Evolutionary conservation across 2,329 filamentous ascomycete species (phyloP).

Genomic region (Fusarium praegraminearum): DNA sequence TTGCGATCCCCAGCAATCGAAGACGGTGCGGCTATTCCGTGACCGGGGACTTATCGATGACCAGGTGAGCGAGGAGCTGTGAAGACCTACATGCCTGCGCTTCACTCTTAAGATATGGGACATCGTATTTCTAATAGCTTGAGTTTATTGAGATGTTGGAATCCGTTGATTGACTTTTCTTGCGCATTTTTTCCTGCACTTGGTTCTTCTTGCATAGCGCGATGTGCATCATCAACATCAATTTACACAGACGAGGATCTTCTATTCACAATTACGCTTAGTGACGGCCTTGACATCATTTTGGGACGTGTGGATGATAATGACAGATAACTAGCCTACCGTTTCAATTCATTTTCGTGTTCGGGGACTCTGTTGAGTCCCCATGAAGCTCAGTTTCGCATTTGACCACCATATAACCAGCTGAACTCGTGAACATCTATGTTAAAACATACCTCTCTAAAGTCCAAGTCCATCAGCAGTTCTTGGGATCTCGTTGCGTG

Average conservation of each 20-base stretch:
- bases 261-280: not conserved
- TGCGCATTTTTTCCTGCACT: not conserved
- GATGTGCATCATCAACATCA: not conserved
- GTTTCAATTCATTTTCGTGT: not conserved
- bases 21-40: constrained; percentile 36
- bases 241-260: not conserved
- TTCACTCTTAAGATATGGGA: not conserved
- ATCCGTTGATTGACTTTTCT: not conserved
- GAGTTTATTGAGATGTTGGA: not conserved
- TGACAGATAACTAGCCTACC: no score
- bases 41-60: constrained; percentile 25
- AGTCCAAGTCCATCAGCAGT: not conserved
- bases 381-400: not conserved
- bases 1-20: constrained; percentile 34
- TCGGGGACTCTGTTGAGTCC: not conserved
- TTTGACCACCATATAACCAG: not conserved
- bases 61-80: constrained; percentile 13
- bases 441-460: not conserved
- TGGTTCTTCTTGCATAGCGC: not conserved
- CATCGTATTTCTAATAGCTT: not conserved
- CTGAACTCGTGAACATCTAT: not conserved
- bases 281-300: not conserved
- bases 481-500: not conserved
- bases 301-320: no score
- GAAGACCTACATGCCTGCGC: not conserved